Evolutionary conservation across 2,329 filamentous ascomycete genomes (phyloP).

Genomic region (Aciculosporium take): DNA sequence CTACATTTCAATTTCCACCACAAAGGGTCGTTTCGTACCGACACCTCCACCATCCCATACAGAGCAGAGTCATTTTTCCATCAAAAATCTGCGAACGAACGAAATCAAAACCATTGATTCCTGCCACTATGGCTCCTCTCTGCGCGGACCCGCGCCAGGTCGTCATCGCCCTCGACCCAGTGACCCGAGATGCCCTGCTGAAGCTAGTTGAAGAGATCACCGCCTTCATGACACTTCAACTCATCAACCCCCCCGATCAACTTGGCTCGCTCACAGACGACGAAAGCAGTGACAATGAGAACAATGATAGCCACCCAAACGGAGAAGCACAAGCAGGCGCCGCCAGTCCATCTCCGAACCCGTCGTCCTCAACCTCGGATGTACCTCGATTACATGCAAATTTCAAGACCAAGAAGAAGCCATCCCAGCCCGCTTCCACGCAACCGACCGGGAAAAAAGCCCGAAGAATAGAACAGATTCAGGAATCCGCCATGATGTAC

Average conservation of each 20-base stretch:
- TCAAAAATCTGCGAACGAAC: not conserved
- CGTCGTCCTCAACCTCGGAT: not conserved
- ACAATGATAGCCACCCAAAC: not conserved
- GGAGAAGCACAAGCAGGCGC: not conserved
- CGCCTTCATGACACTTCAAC: slow-evolving; percentile 37
- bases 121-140: slow-evolving; percentile 34
- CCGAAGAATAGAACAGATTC: slow-evolving; percentile 19
- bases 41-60: no score
- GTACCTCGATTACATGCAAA: not conserved
- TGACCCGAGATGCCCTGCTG: slow-evolving; percentile 36
- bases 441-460: slow-evolving; percentile 10
- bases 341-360: slow-evolving; percentile 6
- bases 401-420: slow-evolving; percentile 5
- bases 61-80: no score
- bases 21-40: no score
- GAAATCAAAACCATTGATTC: not conserved
- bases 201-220: slow-evolving; percentile 36
- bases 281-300: not conserved
- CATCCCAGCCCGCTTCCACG: not conserved
- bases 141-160: slow-evolving; percentile 40
- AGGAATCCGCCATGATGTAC: slow-evolving; percentile 45
- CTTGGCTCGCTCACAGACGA: slow-evolving; percentile 16
- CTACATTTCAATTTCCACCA: no score
- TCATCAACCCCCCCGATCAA: slow-evolving; percentile 25
- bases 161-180: slow-evolving; percentile 38